phyloP scores from a whole-genome alignment of 768 basidiomycete genomes.

The Agaricus sinodeliciosus region DNA sequence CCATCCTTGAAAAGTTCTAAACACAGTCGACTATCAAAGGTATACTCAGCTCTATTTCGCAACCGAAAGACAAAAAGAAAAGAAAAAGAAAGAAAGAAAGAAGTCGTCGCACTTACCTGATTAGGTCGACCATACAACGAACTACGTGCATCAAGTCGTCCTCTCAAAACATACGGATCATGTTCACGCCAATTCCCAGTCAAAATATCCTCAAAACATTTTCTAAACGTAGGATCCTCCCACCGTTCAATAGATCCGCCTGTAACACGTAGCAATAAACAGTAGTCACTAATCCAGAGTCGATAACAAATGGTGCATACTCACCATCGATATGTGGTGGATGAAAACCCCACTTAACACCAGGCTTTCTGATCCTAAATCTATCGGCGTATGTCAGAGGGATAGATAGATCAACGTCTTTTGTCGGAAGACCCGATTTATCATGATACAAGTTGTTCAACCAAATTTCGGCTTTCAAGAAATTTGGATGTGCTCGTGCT shows the following conservation, averaged over 20 bases:
- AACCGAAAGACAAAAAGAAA: neutral
- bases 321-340: constrained; percentile 37
- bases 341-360: constrained; percentile 46
- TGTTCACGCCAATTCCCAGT: constrained; percentile 56
- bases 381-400: constrained; percentile 70
- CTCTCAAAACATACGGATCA: constrained; percentile 59
- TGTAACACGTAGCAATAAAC: neutral
- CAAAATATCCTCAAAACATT: constrained; percentile 57
- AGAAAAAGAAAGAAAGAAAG: no score
- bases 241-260: constrained; percentile 55
- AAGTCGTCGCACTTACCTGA: constrained; percentile 27
- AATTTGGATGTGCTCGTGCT: constrained; percentile 62
- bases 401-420: constrained; percentile 17
- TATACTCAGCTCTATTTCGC: neutral
- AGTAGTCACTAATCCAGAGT: neutral
- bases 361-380: constrained; percentile 68
- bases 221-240: constrained; percentile 55
- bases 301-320: neutral
- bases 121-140: constrained; percentile 56
- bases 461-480: constrained; percentile 50
- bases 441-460: constrained; percentile 59
- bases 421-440: constrained; percentile 28
- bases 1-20: constrained; percentile 77
- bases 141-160: constrained; percentile 51
- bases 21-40: constrained; percentile 34